These are phyloP conservation scores for Podila epigama DNA, from an alignment of 192 early-diverging fungal genomes.

Conservation along the genomic window DNA sequence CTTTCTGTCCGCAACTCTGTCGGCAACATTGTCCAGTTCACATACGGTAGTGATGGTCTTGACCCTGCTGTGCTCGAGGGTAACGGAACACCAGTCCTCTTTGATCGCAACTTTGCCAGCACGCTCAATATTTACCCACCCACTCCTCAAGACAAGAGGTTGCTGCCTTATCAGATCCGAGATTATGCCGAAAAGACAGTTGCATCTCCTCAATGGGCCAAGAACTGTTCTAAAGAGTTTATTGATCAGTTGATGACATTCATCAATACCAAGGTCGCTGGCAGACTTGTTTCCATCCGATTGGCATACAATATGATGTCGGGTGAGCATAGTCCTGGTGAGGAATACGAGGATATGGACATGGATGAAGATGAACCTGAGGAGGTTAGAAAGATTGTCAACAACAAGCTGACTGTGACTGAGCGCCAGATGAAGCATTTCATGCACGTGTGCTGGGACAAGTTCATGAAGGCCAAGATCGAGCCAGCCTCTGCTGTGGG, in stretches of 20 bases:
- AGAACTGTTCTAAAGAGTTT: slow-evolving; percentile 67
- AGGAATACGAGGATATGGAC: slow-evolving; percentile 64
- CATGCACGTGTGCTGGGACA: slow-evolving; percentile 77
- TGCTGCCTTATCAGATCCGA: slow-evolving; percentile 73
- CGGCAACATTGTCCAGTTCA: slow-evolving; percentile 93
- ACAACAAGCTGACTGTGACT: slow-evolving; percentile 77
- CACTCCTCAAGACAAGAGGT: slow-evolving; percentile 34
- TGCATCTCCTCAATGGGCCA: slow-evolving; percentile 55
- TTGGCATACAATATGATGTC: slow-evolving; percentile 58
- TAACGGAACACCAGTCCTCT: slow-evolving; percentile 87
- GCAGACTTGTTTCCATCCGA: slow-evolving; percentile 66
- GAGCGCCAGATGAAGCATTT: slow-evolving; percentile 75
- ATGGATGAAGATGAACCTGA: slow-evolving; percentile 53
- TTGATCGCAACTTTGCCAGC: slow-evolving; percentile 76
- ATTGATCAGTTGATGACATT: slow-evolving; percentile 67
- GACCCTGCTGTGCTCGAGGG: slow-evolving; percentile 96
- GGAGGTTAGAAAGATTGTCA: slow-evolving; percentile 58
- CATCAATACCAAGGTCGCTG: slow-evolving; percentile 62
- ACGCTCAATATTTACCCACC: slow-evolving; percentile 26
- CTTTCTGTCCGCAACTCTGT: slow-evolving; percentile 91
- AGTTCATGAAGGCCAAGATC: slow-evolving; percentile 90
- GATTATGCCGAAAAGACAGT: slow-evolving; percentile 59
- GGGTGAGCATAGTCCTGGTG: slow-evolving; percentile 55
- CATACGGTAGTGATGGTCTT: slow-evolving; percentile 94
- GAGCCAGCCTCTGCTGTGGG: slow-evolving; percentile 97